phyloP scores from a whole-genome alignment of 2,329 filamentous ascomycete genomes.

The Diaporthe caulivora region DNA sequence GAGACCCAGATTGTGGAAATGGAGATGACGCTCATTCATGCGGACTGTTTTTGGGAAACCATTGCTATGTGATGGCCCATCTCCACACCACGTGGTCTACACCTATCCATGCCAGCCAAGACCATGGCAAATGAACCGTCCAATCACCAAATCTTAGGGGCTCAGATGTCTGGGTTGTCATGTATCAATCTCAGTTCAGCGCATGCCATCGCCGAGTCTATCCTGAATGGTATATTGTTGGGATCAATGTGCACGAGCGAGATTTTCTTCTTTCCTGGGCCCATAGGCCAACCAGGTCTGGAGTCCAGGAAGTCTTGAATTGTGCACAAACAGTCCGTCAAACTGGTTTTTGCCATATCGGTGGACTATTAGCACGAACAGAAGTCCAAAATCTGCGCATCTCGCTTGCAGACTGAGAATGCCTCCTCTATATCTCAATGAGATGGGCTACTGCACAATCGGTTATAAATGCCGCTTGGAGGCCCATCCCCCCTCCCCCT shows the following conservation, averaged over 20 bases:
- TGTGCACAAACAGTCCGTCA: neutral
- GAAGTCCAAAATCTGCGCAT: neutral
- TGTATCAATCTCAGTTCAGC: too few relatives aligned
- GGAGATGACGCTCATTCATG: neutral
- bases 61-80: neutral
- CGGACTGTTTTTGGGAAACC: neutral
- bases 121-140: neutral
- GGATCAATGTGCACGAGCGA: too few relatives aligned
- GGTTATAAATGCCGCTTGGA: neutral
- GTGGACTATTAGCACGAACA: neutral
- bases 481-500: too few relatives aligned
- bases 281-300: too few relatives aligned
- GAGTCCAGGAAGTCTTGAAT: neutral
- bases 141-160: neutral
- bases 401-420: neutral
- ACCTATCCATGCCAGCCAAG: slow-evolving; percentile 1
- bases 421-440: neutral
- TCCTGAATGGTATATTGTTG: too few relatives aligned
- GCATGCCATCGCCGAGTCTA: too few relatives aligned
- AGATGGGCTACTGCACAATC: neutral
- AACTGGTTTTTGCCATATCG: neutral
- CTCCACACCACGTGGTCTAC: neutral
- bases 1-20: slow-evolving; percentile 14
- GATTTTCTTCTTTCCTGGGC: too few relatives aligned
- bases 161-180: too few relatives aligned